Percentiles rank a stretch among this genome's conserved stretches.
phyloP scores from a whole-genome alignment of 257 asterid genomes.

The Lantana camara region DNA sequence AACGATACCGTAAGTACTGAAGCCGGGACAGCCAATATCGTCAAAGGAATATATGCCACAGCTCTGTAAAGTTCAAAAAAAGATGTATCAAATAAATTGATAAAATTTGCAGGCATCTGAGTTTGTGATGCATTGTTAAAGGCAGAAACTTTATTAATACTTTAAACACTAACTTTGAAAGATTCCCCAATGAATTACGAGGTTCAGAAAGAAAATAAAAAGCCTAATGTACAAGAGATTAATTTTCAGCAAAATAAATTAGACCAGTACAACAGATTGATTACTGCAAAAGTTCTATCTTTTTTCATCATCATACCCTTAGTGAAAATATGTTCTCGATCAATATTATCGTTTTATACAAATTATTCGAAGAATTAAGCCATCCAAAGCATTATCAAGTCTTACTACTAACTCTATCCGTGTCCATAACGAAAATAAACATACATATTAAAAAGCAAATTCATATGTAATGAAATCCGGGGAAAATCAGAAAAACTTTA shows the following conservation, averaged over 20 bases:
- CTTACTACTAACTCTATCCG: neutral
- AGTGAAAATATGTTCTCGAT: neutral
- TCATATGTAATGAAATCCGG: no score
- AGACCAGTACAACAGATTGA: neutral
- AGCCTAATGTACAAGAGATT: neutral
- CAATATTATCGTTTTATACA: neutral
- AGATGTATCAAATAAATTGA: neutral
- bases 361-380: neutral
- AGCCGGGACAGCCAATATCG: constrained; percentile 96
- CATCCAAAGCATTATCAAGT: neutral
- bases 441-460: neutral
- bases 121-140: neutral
- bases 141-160: neutral
- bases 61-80: constrained; percentile 59
- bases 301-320: neutral
- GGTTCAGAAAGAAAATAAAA: neutral
- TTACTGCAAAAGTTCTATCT: neutral
- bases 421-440: neutral
- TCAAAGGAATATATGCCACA: constrained; percentile 86
- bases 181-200: neutral
- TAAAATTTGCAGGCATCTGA: constrained; percentile 10
- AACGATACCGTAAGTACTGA: constrained; percentile 84
- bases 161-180: neutral
- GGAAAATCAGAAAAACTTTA: constrained; percentile 2
- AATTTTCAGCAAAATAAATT: neutral